A percentile compares a stretch with the other conserved stretches of the same genome.
These are phyloP conservation scores for Claviceps sorghi DNA, from an alignment of 2,329 filamentous ascomycete genomes.

Conservation along the genomic window DNA sequence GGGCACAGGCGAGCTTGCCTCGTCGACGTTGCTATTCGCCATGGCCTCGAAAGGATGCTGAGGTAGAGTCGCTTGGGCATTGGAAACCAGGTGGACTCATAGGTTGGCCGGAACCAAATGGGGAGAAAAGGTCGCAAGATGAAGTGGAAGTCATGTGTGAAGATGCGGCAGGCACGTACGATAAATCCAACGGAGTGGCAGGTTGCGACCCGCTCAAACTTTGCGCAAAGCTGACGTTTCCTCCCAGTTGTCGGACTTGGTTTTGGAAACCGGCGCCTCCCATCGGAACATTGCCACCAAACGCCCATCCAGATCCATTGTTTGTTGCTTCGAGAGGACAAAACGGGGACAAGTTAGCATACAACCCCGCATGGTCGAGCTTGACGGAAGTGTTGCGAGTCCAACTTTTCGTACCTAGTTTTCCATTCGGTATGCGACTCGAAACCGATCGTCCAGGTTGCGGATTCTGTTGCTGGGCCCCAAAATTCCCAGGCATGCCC, in stretches of 20 bases:
- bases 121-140: background rate
- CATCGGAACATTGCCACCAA: slow-evolving; percentile 48
- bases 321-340: slow-evolving; percentile 24
- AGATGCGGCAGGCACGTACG: slow-evolving; percentile 35
- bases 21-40: slow-evolving; percentile 6
- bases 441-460: slow-evolving; percentile 36
- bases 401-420: slow-evolving; percentile 34
- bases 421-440: slow-evolving; percentile 48
- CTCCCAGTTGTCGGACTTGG: slow-evolving; percentile 37
- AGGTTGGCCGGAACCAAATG: background rate
- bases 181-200: slow-evolving; percentile 46
- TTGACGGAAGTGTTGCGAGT: background rate
- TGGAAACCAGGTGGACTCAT: background rate
- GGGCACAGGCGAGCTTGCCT: slow-evolving; percentile 7
- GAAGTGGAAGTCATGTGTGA: slow-evolving; percentile 2
- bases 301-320: slow-evolving; percentile 45
- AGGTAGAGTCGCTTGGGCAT: background rate
- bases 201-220: slow-evolving; percentile 49
- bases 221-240: slow-evolving; percentile 52
- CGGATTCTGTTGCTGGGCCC: slow-evolving; percentile 44
- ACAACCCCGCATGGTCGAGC: too few species aligned
- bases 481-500: slow-evolving; percentile 46
- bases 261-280: slow-evolving; percentile 39
- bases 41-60: slow-evolving; percentile 1
- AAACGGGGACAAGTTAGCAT: background rate